Conservation (phyloP, 108 stramenopile genomes). For the Schizochytrium sp. region DNA sequence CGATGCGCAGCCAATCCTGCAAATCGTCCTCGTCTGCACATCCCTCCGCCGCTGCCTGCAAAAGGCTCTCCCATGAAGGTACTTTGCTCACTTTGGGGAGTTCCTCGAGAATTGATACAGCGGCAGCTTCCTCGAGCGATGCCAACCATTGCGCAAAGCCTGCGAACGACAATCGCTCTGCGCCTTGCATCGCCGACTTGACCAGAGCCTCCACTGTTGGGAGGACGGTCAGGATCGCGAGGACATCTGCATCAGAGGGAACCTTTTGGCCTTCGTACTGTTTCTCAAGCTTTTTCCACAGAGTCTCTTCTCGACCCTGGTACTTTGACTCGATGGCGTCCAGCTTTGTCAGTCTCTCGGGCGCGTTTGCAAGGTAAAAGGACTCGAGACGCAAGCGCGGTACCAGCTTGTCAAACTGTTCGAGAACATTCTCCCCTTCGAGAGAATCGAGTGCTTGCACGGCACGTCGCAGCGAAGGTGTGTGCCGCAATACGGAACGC, state of each 20-base stretch:
- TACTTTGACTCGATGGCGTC: background rate
- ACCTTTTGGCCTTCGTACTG: background rate
- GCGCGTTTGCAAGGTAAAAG: background rate
- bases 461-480: background rate
- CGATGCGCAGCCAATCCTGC: background rate
- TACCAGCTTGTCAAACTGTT: background rate
- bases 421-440: background rate
- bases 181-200: background rate
- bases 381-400: background rate
- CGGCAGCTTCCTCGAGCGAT: too few species aligned
- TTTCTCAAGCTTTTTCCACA: background rate
- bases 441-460: background rate
- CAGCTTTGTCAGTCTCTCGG: background rate
- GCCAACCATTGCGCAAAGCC: too few species aligned
- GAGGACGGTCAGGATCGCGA: background rate
- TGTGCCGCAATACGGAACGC: background rate
- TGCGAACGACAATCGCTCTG: too few species aligned
- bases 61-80: too few species aligned
- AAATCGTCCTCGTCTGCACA: background rate
- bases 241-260: background rate
- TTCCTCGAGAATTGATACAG: too few species aligned
- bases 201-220: background rate
- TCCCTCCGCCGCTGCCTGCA: too few species aligned
- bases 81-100: too few species aligned
- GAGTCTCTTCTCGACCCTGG: background rate